These are phyloP conservation scores for Monosporascus ibericus DNA, from an alignment of 2,329 filamentous ascomycete species.

Conservation along the genomic window DNA sequence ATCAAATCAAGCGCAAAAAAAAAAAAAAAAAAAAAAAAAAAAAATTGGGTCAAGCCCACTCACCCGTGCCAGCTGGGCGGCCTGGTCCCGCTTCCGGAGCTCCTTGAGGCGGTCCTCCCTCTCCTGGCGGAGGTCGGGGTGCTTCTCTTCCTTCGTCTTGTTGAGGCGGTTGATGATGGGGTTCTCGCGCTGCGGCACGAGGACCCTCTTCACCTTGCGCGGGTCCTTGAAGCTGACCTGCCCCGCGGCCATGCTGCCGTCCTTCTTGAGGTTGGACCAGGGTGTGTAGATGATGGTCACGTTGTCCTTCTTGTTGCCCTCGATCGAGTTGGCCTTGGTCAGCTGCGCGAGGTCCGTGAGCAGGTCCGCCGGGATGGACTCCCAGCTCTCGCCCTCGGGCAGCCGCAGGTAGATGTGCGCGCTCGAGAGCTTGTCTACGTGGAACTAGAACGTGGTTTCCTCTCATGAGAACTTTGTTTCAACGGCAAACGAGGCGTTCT, in stretches of 20 bases:
- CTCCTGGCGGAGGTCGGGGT: constrained; percentile 76
- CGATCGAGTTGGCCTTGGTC: constrained; percentile 98
- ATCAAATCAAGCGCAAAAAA: background rate
- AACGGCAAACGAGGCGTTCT: too few species aligned
- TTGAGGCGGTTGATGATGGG: constrained; percentile 93
- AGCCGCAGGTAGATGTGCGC: constrained; percentile 94
- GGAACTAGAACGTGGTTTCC: constrained; percentile 55
- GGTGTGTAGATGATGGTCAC: constrained; percentile 95
- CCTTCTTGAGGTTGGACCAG: constrained; percentile 93
- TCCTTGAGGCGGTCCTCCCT: constrained; percentile 70
- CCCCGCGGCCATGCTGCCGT: constrained; percentile 89
- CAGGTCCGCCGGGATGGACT: constrained; percentile 67
- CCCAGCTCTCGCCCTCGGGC: constrained; percentile 74
- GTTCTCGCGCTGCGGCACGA: constrained; percentile 78
- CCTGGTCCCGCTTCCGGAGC: constrained; percentile 66
- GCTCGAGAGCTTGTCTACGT: constrained; percentile 94
- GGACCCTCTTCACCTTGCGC: constrained; percentile 75
- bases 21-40: background rate
- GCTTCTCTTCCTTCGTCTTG: constrained; percentile 88
- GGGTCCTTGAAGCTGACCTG: constrained; percentile 93
- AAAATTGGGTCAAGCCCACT: constrained; percentile 14
- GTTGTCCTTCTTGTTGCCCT: constrained; percentile 99
- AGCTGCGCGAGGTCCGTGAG: constrained; percentile 89
- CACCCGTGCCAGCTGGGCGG: constrained; percentile 56
- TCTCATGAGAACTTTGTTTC: background rate